Evolutionary conservation across 2,329 filamentous ascomycete species (phyloP).

Genomic region (Coleophoma crateriformis): DNA sequence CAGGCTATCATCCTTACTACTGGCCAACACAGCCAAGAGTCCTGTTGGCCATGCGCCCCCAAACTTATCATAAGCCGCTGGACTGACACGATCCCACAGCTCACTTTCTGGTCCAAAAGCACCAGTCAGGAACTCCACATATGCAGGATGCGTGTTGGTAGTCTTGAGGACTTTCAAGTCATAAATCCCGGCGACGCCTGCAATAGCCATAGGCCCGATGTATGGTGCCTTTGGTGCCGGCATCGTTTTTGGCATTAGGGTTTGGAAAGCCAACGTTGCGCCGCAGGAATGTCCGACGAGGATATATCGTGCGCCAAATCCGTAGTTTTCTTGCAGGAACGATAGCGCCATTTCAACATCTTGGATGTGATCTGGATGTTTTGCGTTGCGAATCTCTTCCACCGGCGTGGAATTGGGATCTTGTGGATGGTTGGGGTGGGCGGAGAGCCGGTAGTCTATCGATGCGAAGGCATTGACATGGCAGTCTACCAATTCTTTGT

Average conservation of each 20-base stretch:
- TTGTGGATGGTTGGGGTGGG: slow-evolving; percentile 42
- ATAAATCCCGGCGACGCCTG: slow-evolving; percentile 63
- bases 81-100: slow-evolving; percentile 42
- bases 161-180: slow-evolving; percentile 37
- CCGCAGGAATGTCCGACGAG: slow-evolving; percentile 60
- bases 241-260: slow-evolving; percentile 18
- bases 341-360: slow-evolving; percentile 48
- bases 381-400: slow-evolving; percentile 32
- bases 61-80: slow-evolving; percentile 3
- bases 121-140: slow-evolving; percentile 21
- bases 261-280: slow-evolving; percentile 58
- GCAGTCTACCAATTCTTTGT: not conserved
- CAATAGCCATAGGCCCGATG: slow-evolving; percentile 42
- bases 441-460: slow-evolving; percentile 58
- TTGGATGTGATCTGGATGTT: slow-evolving; percentile 54
- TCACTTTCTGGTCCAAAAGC: slow-evolving; percentile 40
- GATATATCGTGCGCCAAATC: slow-evolving; percentile 41
- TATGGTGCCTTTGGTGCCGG: slow-evolving; percentile 6
- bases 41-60: slow-evolving; percentile 3
- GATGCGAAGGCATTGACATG: slow-evolving; percentile 58
- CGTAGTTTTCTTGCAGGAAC: slow-evolving; percentile 42
- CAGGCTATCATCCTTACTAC: slow-evolving; percentile 37
- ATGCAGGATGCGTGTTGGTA: slow-evolving; percentile 10
- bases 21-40: slow-evolving; percentile 10
- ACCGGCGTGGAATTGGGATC: slow-evolving; percentile 11